A percentile compares a stretch with the other conserved stretches of the same genome.
Conservation (phyloP, 1,284 basidiomycete genomes). For the Rhizoctonia solani region DNA sequence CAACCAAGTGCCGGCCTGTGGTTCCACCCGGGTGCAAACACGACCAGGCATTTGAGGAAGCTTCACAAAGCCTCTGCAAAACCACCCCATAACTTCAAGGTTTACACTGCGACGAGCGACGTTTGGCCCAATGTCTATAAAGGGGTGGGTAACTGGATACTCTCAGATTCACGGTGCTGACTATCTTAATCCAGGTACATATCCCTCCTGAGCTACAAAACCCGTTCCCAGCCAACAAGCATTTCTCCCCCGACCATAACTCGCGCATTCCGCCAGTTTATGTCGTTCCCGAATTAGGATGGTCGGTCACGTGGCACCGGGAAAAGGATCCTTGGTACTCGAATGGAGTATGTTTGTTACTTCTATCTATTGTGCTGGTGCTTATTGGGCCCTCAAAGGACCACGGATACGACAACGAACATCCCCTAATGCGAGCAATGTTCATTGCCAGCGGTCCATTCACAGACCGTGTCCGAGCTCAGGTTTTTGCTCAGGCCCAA, state of each 20-base stretch:
- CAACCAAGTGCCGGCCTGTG: slow-evolving; percentile 87
- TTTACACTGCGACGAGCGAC: slow-evolving; percentile 65
- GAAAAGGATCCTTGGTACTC: slow-evolving; percentile 54
- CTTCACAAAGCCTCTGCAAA: slow-evolving; percentile 57
- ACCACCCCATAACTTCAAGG: slow-evolving; percentile 68
- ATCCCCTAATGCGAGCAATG: slow-evolving; percentile 80
- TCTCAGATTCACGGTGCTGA: neutral
- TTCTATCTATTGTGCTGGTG: neutral
- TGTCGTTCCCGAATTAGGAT: slow-evolving; percentile 77
- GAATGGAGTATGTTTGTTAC: slow-evolving; percentile 66
- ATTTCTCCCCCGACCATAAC: slow-evolving; percentile 65
- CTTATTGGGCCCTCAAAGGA: slow-evolving; percentile 52
- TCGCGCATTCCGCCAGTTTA: slow-evolving; percentile 84
- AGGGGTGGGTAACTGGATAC: neutral
- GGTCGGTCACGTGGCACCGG: slow-evolving; percentile 62
- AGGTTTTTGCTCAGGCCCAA: neutral
- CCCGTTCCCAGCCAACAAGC: slow-evolving; percentile 66
- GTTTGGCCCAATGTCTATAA: slow-evolving; percentile 2
- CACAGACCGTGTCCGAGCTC: slow-evolving; percentile 46
- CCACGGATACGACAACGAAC: slow-evolving; percentile 82
- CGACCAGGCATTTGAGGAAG: slow-evolving; percentile 57
- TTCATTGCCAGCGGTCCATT: slow-evolving; percentile 91
- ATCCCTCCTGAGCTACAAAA: slow-evolving; percentile 20
- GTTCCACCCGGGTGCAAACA: slow-evolving; percentile 64
- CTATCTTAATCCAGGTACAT: neutral